Conservation (phyloP, 306 rosid genomes). For the Acacia crassicarpa region DNA sequence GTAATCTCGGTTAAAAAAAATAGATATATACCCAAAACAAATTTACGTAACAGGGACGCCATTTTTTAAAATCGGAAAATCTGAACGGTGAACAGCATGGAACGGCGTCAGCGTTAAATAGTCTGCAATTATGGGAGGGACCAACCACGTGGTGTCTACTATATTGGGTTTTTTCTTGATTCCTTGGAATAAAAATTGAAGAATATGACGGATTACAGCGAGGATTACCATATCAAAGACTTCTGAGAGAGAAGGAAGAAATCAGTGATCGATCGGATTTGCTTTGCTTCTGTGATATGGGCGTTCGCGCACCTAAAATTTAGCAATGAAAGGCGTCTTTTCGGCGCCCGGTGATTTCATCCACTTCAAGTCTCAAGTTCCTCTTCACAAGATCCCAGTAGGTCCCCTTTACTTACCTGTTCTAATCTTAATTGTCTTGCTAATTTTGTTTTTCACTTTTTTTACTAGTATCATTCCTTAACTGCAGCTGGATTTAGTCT, state of each 20-base stretch:
- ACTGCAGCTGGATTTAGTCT: background rate
- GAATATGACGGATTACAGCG: background rate
- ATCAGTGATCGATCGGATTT: constrained; percentile 3
- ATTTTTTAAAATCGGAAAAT: background rate
- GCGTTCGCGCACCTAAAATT: constrained; percentile 27
- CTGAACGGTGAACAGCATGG: background rate
- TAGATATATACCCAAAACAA: background rate
- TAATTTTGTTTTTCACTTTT: background rate
- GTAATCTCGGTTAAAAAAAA: background rate
- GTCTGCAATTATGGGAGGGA: background rate
- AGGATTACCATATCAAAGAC: background rate
- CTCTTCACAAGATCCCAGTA: constrained; percentile 98
- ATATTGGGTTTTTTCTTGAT: background rate
- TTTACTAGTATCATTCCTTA: constrained; percentile 1
- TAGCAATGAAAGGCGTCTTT: constrained; percentile 83
- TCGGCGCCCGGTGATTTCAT: constrained; percentile 99
- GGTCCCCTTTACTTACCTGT: constrained; percentile 20
- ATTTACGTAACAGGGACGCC: background rate
- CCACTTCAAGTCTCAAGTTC: constrained; percentile 97
- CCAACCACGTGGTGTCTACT: constrained; percentile 10
- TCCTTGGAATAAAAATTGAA: background rate
- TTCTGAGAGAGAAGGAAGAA: background rate
- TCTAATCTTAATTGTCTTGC: background rate
- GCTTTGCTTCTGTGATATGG: background rate
- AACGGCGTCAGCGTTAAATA: background rate